These are phyloP conservation scores for Penicillium cinerascens DNA, from an alignment of 495 filamentous ascomycete genomes.

Conservation along the genomic window DNA sequence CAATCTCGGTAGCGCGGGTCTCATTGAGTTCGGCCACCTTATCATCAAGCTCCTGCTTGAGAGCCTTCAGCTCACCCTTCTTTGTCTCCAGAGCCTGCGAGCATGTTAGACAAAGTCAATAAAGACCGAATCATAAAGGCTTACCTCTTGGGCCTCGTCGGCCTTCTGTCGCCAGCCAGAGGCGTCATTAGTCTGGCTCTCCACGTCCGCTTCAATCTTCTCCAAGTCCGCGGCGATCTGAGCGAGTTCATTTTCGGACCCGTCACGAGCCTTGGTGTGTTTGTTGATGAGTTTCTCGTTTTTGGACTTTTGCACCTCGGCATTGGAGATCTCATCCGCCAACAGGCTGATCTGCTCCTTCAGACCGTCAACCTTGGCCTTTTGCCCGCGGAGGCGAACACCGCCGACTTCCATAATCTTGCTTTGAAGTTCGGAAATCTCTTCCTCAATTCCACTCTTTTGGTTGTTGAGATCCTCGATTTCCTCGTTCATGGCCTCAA, in stretches of 20 bases:
- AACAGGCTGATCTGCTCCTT: conserved; percentile 82
- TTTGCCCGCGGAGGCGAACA: conserved; percentile 84
- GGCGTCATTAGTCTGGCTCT: conserved; percentile 69
- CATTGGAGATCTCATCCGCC: conserved; percentile 74
- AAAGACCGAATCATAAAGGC: neutral
- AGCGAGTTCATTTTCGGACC: conserved; percentile 72
- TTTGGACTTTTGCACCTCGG: conserved; percentile 82
- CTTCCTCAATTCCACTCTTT: conserved; percentile 80
- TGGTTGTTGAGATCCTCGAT: conserved; percentile 75
- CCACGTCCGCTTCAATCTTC: conserved; percentile 69
- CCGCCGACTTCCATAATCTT: conserved; percentile 98
- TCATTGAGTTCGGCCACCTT: conserved; percentile 86
- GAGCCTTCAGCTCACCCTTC: conserved; percentile 69
- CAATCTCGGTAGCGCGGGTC: conserved; percentile 86
- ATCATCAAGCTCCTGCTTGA: conserved; percentile 84
- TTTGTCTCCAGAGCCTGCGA: conserved; percentile 63
- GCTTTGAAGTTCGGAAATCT: conserved; percentile 86
- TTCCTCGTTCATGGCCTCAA: conserved; percentile 69
- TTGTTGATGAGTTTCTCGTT: conserved; percentile 89
- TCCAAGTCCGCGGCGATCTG: conserved; percentile 67
- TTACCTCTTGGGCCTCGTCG: conserved; percentile 77
- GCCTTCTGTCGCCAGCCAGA: conserved; percentile 69
- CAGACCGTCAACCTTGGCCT: conserved; percentile 86
- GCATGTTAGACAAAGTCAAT: conserved; percentile 4
- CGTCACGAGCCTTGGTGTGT: conserved; percentile 73